Conservation (phyloP, 1,139 yeast species). For the Saccharomyces hybrid region DNA sequence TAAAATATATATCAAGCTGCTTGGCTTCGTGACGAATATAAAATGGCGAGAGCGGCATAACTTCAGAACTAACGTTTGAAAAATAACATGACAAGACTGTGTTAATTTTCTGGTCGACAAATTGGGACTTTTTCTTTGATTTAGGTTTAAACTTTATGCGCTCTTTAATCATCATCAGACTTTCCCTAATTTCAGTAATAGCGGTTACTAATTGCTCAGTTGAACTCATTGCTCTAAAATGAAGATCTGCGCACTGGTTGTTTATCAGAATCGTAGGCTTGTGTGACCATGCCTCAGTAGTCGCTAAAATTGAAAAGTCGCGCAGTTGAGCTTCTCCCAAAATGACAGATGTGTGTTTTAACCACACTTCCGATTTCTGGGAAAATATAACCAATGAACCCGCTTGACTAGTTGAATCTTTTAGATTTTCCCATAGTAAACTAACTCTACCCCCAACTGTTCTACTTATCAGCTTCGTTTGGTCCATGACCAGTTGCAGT, state of each 20-base stretch:
- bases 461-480: constrained; percentile 23
- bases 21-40: constrained; percentile 19
- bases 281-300: constrained; percentile 16
- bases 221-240: constrained; percentile 19
- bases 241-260: constrained; percentile 16
- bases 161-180: constrained; percentile 9
- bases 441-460: constrained; percentile 28
- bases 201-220: constrained; percentile 16
- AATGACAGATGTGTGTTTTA: constrained; percentile 15
- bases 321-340: constrained; percentile 19
- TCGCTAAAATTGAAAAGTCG: constrained; percentile 14
- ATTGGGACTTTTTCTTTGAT: not conserved
- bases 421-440: constrained; percentile 17
- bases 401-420: constrained; percentile 19
- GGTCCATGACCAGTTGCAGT: constrained; percentile 21
- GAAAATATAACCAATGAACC: constrained; percentile 20
- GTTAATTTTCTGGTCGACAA: constrained; percentile 4
- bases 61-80: constrained; percentile 22
- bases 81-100: constrained; percentile 14
- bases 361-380: constrained; percentile 16
- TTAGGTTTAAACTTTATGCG: constrained; percentile 3
- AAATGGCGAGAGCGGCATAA: constrained; percentile 23
- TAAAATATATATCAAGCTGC: constrained; percentile 17
- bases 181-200: constrained; percentile 12
- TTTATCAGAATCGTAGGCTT: constrained; percentile 16